Evolutionary conservation across 371 early-diverging fungal genomes (phyloP).

Genomic region (Nematocida displodere): DNA sequence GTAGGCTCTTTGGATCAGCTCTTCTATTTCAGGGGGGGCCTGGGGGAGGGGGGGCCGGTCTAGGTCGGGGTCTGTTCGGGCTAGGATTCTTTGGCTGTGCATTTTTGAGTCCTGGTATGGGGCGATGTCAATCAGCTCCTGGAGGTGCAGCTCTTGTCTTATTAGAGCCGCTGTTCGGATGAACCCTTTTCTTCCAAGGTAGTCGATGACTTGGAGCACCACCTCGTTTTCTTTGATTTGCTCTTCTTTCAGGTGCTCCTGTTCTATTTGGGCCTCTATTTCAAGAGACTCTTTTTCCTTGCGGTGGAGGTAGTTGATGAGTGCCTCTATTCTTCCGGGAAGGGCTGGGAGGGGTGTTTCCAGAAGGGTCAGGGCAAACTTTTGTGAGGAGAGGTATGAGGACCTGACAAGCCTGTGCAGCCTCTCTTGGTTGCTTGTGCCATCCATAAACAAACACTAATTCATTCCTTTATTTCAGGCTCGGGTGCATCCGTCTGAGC

Average conservation of each 20-base stretch:
- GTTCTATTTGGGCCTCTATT: slow-evolving; percentile 18
- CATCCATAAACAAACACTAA: slow-evolving; percentile 12
- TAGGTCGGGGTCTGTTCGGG: background rate
- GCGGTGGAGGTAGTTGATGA: slow-evolving; percentile 16
- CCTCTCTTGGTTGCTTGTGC: background rate
- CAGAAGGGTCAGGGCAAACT: background rate
- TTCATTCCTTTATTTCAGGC: background rate
- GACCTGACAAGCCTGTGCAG: slow-evolving; percentile 3
- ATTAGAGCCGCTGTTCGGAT: background rate
- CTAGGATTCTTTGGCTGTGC: background rate
- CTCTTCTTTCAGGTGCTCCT: background rate
- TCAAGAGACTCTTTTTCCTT: slow-evolving; percentile 26
- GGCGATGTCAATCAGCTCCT: background rate
- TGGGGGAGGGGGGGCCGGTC: background rate
- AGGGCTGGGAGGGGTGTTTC: background rate
- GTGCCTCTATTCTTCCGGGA: background rate
- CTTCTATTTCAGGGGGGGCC: no score
- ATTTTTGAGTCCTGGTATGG: background rate
- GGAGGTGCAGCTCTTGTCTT: background rate
- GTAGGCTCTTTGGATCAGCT: background rate
- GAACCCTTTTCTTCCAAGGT: slow-evolving; percentile 29
- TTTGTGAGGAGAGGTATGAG: slow-evolving; percentile 28
- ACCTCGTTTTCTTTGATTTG: slow-evolving; percentile 25
- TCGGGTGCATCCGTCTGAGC: background rate
- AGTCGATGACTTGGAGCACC: background rate